Evolutionary conservation across 2,329 filamentous ascomycete genomes (phyloP), one percentile per base, ranked within the genome.

Genomic region (Pseudocercospora fijiensis): DNA sequence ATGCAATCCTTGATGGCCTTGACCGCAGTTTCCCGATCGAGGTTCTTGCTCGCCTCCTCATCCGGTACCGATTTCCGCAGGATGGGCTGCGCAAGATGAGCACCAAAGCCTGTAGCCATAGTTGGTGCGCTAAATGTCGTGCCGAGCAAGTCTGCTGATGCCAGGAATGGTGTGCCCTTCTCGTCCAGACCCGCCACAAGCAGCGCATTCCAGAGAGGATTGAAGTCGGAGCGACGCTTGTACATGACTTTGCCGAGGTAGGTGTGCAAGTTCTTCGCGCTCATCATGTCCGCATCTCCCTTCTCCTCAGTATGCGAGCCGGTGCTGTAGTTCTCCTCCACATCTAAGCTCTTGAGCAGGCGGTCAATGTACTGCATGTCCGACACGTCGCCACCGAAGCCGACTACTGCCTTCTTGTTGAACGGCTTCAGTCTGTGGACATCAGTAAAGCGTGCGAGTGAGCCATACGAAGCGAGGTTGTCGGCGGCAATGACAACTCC

Each of bases 361-460:
- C 95, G 89, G 85, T 96, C 90, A 71, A 99, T 88, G 83, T 96
- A 96, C 83, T 99, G 95, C 95, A 99, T 98, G 83, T 99, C 95
- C 69, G 91, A 96, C 73, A 99, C 89, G 82, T 99, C 95, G 78
- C 95, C 95, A 78, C 92, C 92, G 81, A 98, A 96, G 74, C 95
- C 95, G 75, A 99, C 85, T 65, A 98, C 86, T 28, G 92, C 88
- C 69, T 88, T 87, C 70, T 88, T 84, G 80, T 92, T 91, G 80
- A 98, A 98, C 72, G 88, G 85, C 73, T 92, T 92, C 71, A 99
- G 89, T 76, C 95, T 93, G 82, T 97, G 96, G 77, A 98, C 92
- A 78, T 97, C 90, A 74, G 91, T 93, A 85, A 98, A 99, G 76
- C 95, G 92, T 65, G 95, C 94, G 70, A 83, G 90, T 62, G 95